Base-by-base conservation (phyloP, 345 rosid species). In the Psidium guajava region DNA sequence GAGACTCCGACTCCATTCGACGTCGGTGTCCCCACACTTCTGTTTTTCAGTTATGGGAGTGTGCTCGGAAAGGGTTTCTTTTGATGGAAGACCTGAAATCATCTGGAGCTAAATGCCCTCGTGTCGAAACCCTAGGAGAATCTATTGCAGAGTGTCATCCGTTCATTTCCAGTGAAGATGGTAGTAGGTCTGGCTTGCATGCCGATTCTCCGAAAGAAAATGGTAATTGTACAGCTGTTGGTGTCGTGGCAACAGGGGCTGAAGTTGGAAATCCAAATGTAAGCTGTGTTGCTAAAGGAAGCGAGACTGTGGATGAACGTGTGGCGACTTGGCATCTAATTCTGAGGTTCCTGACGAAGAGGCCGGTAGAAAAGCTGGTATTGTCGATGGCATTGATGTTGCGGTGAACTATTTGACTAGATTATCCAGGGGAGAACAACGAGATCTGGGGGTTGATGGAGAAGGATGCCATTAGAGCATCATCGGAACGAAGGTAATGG, bases 101-200 rank as follows among this genome's bases (percentile, higher is more conserved):
- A 52, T 28, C 83, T 54, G 83, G 27, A 44, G 54, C 87, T 54
- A 85, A 90, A 82, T 80, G 83, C 88, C 89, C 91, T 55, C 88
- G 83, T 90, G 90, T 81, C 80, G 83, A 89, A 90, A 92, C 91
- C 94, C 92, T 91, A 83, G 89, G 84, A 75, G 90, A 88, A 83
- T 36, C 47, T 40, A 16, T 47, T 32, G 24, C 77, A 69, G 77
- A 69, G 77, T 47, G 4, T 69, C 47, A 11, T 32, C 77, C 11
- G 24, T 36, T 69, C 77, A 69, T 22, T 69, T 69, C 77, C 25
- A 8, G 77, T 32, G 47, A 9, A 36, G 81, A 82, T 85, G 87
- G 57, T 86, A 88, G 83, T 80, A 32, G 86, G 53, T 54, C 83
- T 73, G 87, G 82, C 69, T 85, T 84, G 49, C 82, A 64, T 50